Base-by-base conservation (phyloP, 306 rosid species). In the Begonia loranthoides region DNA sequence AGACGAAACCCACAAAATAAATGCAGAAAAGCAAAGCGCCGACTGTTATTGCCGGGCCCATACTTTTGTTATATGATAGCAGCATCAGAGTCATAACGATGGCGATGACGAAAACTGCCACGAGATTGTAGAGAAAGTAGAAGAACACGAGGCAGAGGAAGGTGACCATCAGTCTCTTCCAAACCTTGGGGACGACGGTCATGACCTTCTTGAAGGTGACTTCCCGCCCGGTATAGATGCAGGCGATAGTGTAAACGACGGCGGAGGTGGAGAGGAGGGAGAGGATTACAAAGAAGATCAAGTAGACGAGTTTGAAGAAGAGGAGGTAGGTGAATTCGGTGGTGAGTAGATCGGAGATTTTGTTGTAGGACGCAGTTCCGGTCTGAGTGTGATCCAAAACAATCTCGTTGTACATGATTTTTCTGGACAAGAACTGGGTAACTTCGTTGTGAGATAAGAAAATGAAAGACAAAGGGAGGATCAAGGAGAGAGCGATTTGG, bases 201-300 rank as follows among this genome's bases (percentile, higher is more conserved):
- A 59, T 51, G 17, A 58, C 59, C 21, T 60, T 58, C 57, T 41
- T 48, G 53, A 13, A 19, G 9, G 76, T 40, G 33, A 38, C 36
- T n/a, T 57, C 57, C n/a, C 17, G 55, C 46, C 49, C 54, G 13
- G 76, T 61, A 65, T 46, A 71, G 49, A 61, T 36, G 45, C 61
- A 56, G 15, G 72, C 76, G 67, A 71, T 52, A 44, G 72, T 66
- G 65, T 65, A 71, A 43, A 61, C 68, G 45, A 66, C 43, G 16
- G 72, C 76, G 15, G 76, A 21, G 61, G 72, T 71, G 44, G 76
- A 65, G 50, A 66, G 68, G 49, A 71, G 72, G 15, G 65, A 61
- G 36, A 71, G 45, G 58, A 71, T 10, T 45, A 61, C 22, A 17
- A 57, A 54, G 62, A 71, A 14, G 2, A 55, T 54, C 38, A 71